A percentile compares a stretch with the other conserved stretches of the same genome.
phyloP scores from a whole-genome alignment of 1,139 yeast species.

The Diutina neorugosa region DNA sequence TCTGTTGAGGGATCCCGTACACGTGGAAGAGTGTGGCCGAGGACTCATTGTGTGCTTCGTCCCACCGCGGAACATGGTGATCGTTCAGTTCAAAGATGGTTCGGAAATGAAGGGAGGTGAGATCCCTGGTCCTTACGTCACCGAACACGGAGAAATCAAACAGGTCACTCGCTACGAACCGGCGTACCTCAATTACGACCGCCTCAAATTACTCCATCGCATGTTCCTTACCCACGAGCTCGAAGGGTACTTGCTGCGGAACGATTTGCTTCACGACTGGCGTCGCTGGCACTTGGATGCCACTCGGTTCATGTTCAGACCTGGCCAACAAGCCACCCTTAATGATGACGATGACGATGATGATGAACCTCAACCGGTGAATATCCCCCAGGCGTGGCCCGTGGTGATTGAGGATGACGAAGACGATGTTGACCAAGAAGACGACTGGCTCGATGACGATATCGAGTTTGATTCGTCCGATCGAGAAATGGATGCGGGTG shows the following conservation, averaged over 20 bases:
- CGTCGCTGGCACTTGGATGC: neutral
- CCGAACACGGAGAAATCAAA: slow-evolving; percentile 1
- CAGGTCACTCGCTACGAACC: neutral
- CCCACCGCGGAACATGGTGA: neutral
- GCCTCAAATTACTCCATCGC: neutral
- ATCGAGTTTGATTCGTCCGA: neutral
- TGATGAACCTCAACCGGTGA: neutral
- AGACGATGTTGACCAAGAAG: neutral
- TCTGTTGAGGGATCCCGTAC: neutral
- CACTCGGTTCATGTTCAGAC: neutral
- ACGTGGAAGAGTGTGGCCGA: neutral
- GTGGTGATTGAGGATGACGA: neutral
- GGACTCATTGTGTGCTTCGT: neutral
- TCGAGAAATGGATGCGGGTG: neutral
- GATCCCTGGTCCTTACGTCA: slow-evolving; percentile 2
- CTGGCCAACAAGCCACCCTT: neutral
- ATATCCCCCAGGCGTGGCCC: neutral
- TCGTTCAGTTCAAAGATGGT: neutral
- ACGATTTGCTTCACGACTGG: neutral
- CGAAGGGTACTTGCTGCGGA: neutral
- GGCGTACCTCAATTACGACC: neutral
- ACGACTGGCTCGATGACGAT: neutral
- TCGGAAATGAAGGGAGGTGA: neutral
- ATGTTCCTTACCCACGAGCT: neutral
- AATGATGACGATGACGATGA: neutral